Conservation (phyloP, 106 monocot genomes). For the Dendrobium chrysotoxum region DNA sequence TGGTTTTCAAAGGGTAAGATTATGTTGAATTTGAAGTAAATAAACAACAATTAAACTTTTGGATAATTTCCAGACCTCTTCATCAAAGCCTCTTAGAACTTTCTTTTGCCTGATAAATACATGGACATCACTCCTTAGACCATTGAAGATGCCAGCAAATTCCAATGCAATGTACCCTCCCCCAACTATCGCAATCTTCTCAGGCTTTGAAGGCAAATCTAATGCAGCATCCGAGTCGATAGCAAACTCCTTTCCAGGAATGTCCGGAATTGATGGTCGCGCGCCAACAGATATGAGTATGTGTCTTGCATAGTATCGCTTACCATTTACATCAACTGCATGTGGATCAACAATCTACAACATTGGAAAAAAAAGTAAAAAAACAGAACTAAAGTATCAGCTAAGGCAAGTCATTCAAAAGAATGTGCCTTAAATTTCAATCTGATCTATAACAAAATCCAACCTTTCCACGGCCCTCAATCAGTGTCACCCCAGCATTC, state of each 20-base stretch:
- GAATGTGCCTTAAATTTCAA: not conserved
- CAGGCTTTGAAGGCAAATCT: constrained; percentile 74
- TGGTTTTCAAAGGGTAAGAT: constrained; percentile 6
- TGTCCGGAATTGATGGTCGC: constrained; percentile 74
- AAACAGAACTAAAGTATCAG: not conserved
- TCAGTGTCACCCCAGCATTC: constrained; percentile 76
- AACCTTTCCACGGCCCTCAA: constrained; percentile 99
- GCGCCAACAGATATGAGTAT: constrained; percentile 95
- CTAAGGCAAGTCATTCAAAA: not conserved
- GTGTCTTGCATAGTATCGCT: constrained; percentile 72
- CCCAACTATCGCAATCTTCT: constrained; percentile 96
- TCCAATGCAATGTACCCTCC: constrained; percentile 98
- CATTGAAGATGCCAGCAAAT: constrained; percentile 97
- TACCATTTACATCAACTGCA: constrained; percentile 90
- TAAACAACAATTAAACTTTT: not conserved
- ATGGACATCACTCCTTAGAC: constrained; percentile 88
- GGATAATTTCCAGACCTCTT: constrained; percentile 54
- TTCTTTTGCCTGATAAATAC: constrained; percentile 96
- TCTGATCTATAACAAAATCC: not conserved
- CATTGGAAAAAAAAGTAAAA: not conserved
- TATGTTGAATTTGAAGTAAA: constrained; percentile 3
- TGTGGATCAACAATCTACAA: constrained; percentile 85
- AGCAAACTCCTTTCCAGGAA: constrained; percentile 86
- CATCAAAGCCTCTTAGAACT: constrained; percentile 95
- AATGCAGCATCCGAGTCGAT: constrained; percentile 94